These are phyloP conservation scores for Clonostachys rhizophaga DNA, from an alignment of 2,329 filamentous ascomycete species.

Conservation along the genomic window DNA sequence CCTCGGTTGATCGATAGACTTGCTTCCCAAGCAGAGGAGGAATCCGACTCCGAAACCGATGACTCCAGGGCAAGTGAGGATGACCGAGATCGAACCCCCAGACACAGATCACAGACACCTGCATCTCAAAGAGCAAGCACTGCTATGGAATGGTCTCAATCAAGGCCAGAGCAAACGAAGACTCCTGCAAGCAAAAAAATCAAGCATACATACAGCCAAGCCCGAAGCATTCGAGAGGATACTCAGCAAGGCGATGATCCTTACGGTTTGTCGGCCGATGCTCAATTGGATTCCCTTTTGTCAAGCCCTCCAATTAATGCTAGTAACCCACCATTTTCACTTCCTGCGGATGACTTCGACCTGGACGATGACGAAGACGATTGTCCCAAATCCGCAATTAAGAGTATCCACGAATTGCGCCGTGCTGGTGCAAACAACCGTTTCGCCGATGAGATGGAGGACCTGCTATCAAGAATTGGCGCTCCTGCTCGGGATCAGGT, in stretches of 20 bases:
- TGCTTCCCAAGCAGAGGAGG: conserved; percentile 1
- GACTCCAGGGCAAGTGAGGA: neutral
- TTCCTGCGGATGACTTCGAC: conserved; percentile 15
- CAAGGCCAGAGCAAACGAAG: neutral
- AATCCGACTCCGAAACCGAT: conserved; percentile 1
- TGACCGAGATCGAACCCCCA: neutral
- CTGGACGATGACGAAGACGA: conserved; percentile 26
- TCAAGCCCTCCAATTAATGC: conserved; percentile 1
- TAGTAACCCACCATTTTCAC: conserved; percentile 12
- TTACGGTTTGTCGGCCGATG: neutral
- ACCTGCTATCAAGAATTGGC: conserved; percentile 57
- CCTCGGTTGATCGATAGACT: conserved; percentile 5
- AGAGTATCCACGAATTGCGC: conserved; percentile 61
- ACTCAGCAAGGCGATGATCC: neutral
- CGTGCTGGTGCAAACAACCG: conserved; percentile 63
- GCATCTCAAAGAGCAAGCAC: neutral
- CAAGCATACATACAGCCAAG: conserved; percentile 5
- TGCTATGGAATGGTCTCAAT: neutral
- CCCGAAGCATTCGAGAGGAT: conserved; percentile 2
- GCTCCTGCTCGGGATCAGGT: conserved; percentile 36
- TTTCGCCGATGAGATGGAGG: conserved; percentile 61
- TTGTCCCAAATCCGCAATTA: conserved; percentile 44
- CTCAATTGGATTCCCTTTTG: neutral
- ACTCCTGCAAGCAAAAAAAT: conserved; percentile 4
- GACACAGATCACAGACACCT: conserved; percentile 1